Conservation (phyloP, 78 protist genomes). For the Dictyostelium capitatum region DNA sequence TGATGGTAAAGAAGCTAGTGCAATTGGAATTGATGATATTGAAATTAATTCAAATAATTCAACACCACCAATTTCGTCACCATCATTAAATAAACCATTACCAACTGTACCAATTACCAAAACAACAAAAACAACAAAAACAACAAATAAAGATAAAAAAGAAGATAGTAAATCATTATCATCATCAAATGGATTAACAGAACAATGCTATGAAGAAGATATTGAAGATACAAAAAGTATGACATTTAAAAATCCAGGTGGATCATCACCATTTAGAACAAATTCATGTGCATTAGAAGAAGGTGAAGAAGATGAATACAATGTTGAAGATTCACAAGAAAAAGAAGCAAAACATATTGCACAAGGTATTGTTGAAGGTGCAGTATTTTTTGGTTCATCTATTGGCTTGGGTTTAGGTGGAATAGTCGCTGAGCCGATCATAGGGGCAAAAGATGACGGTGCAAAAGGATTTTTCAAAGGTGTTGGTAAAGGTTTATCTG, state of each 20-base stretch:
- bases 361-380: conserved; percentile 77
- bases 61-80: neutral
- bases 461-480: conserved; percentile 89
- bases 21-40: neutral
- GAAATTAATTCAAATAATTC: neutral
- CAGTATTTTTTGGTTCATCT: conserved; percentile 32
- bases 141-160: too few species aligned
- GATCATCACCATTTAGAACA: conserved; percentile 5
- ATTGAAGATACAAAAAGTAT: neutral
- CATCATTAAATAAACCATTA: neutral
- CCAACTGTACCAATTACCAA: neutral
- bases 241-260: conserved; percentile 1
- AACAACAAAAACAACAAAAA: too few species aligned
- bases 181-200: neutral
- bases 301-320: conserved; percentile 44
- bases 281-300: conserved; percentile 78
- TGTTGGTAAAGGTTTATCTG: conserved; percentile 88
- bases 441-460: conserved; percentile 80
- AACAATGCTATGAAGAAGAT: neutral
- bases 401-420: conserved; percentile 62
- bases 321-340: neutral
- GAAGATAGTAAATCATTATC: neutral
- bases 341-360: conserved; percentile 44
- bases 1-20: neutral
- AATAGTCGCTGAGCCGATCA: conserved; percentile 68